Evolutionary conservation across 176 grass and related monocot species (phyloP).

Genomic region (Tillandsia fasciculata): DNA sequence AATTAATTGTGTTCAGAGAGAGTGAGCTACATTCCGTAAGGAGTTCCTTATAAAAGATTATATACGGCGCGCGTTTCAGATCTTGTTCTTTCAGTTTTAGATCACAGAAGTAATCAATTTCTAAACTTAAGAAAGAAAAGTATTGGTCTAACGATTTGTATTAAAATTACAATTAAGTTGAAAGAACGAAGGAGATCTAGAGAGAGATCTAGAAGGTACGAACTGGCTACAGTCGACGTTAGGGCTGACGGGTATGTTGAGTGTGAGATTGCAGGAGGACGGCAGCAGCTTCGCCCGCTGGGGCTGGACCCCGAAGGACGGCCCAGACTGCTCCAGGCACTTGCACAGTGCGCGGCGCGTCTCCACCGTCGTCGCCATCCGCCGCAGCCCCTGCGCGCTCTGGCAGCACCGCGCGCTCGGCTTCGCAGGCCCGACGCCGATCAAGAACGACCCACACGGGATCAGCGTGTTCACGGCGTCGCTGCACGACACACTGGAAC

Average conservation of each 20-base stretch:
- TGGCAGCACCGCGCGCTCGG: slow-evolving; percentile 38
- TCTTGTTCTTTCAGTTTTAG: too few species aligned
- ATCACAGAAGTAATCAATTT: too few species aligned
- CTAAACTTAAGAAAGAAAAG: too few species aligned
- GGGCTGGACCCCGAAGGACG: slow-evolving; percentile 46
- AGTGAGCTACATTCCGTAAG: too few species aligned
- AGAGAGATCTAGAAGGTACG: neutral
- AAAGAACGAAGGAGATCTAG: neutral
- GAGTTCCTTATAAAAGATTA: too few species aligned
- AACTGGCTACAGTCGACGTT: slow-evolving; percentile 37
- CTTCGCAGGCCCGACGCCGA: slow-evolving; percentile 17
- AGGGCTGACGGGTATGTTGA: slow-evolving; percentile 32
- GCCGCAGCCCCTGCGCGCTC: slow-evolving; percentile 25
- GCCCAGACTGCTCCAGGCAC: slow-evolving; percentile 43
- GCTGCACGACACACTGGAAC: slow-evolving; percentile 19
- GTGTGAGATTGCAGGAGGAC: slow-evolving; percentile 30
- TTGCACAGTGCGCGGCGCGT: slow-evolving; percentile 36
- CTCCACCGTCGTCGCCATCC: slow-evolving; percentile 25
- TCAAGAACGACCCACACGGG: slow-evolving; percentile 34
- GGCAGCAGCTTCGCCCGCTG: slow-evolving; percentile 31
- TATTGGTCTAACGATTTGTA: neutral
- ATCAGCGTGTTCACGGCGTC: slow-evolving; percentile 35
- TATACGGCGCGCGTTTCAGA: too few species aligned
- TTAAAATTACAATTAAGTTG: neutral
- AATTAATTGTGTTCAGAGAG: too few species aligned